Conservation (phyloP, 2,329 filamentous ascomycete species). For the Talaromyces albobiverticillius region DNA sequence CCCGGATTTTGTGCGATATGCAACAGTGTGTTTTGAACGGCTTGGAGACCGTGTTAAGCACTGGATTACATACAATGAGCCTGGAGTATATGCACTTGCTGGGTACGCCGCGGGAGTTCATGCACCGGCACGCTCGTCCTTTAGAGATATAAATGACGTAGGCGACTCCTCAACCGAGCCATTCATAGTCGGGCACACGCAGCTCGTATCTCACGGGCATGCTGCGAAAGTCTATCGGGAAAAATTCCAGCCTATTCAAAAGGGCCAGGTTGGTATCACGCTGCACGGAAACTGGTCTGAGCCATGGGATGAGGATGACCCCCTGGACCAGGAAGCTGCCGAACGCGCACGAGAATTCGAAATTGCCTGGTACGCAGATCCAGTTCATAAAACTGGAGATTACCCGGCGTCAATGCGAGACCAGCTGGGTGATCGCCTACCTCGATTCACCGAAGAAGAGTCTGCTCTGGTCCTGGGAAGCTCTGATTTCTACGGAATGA, state of each 20-base stretch:
- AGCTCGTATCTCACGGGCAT: slow-evolving; percentile 71
- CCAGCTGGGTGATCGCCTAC: slow-evolving; percentile 74
- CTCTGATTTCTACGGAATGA: slow-evolving; percentile 88
- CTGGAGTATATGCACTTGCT: slow-evolving; percentile 73
- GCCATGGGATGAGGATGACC: slow-evolving; percentile 72
- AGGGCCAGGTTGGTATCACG: slow-evolving; percentile 75
- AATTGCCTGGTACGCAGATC: slow-evolving; percentile 79
- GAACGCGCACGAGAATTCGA: slow-evolving; percentile 77
- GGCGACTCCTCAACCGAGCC: slow-evolving; percentile 73
- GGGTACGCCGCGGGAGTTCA: slow-evolving; percentile 73
- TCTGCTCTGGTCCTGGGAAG: slow-evolving; percentile 66
- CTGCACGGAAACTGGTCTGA: slow-evolving; percentile 73
- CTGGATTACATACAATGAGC: slow-evolving; percentile 87
- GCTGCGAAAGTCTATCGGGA: slow-evolving; percentile 74
- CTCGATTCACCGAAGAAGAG: slow-evolving; percentile 69
- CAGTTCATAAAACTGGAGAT: slow-evolving; percentile 69
- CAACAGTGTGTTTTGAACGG: slow-evolving; percentile 69
- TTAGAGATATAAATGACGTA: slow-evolving; percentile 64
- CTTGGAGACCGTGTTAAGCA: slow-evolving; percentile 70
- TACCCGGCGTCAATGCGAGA: slow-evolving; percentile 76
- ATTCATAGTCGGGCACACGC: slow-evolving; percentile 73
- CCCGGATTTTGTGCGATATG: slow-evolving; percentile 72
- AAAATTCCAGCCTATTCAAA: slow-evolving; percentile 67
- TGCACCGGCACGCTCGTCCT: slow-evolving; percentile 71
- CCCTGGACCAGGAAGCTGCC: slow-evolving; percentile 66